phyloP scores from a whole-genome alignment of 2,329 filamentous ascomycete species.

The Beauveria bassiana region DNA sequence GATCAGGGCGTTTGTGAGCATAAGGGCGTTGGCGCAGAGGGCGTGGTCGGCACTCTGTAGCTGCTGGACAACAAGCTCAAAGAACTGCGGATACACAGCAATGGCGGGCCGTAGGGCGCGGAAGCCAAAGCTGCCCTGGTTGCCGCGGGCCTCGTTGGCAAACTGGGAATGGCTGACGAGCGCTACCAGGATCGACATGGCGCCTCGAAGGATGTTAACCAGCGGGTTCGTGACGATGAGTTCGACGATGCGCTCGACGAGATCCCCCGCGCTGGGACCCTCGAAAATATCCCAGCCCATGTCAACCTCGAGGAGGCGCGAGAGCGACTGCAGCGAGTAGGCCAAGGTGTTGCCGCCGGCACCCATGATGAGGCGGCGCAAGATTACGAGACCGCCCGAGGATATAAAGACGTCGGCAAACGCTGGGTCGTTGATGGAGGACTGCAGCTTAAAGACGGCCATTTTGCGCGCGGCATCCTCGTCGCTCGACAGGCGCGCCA shows the following conservation, averaged over 20 bases:
- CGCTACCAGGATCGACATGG: slow-evolving; percentile 92
- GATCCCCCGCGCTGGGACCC: slow-evolving; percentile 51
- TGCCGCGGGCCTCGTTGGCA: slow-evolving; percentile 27
- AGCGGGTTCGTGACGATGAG: slow-evolving; percentile 90
- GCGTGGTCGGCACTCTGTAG: slow-evolving; percentile 92
- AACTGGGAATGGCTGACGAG: slow-evolving; percentile 81
- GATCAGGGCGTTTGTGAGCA: slow-evolving; percentile 92
- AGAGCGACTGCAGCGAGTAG: slow-evolving; percentile 86
- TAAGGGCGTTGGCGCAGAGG: slow-evolving; percentile 88
- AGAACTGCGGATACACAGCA: slow-evolving; percentile 84
- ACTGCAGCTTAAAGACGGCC: slow-evolving; percentile 97
- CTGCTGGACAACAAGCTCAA: slow-evolving; percentile 87
- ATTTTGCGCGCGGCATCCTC: slow-evolving; percentile 95
- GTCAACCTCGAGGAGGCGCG: slow-evolving; percentile 83
- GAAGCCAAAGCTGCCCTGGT: slow-evolving; percentile 70
- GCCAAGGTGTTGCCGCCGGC: slow-evolving; percentile 90
- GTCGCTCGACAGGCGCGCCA: slow-evolving; percentile 57
- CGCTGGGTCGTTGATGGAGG: slow-evolving; percentile 87
- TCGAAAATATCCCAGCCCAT: slow-evolving; percentile 94
- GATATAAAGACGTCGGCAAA: slow-evolving; percentile 96
- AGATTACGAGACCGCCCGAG: slow-evolving; percentile 72
- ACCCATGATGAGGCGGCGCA: slow-evolving; percentile 76
- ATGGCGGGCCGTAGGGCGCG: slow-evolving; percentile 87
- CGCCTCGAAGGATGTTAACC: slow-evolving; percentile 93
- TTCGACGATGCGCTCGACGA: slow-evolving; percentile 74